Percentiles rank a stretch among this genome's conserved stretches.
phyloP scores from a whole-genome alignment of 805 yeast genomes.

The Pichia gijzeniarum region DNA sequence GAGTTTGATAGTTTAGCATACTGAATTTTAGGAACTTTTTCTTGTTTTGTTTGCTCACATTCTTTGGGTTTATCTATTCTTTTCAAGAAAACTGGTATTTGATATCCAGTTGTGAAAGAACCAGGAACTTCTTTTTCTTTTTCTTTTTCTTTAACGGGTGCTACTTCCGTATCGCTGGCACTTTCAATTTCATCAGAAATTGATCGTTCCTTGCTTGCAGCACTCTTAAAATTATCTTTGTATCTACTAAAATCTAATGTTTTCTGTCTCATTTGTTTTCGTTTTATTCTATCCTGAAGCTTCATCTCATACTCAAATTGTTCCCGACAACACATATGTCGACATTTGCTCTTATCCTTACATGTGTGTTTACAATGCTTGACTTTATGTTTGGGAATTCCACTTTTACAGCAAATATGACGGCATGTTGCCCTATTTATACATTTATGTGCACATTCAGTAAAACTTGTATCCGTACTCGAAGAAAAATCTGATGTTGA shows the following conservation, averaged over 20 bases:
- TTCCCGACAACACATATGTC: slow-evolving; percentile 29
- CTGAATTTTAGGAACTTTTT: neutral
- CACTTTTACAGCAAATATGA: slow-evolving; percentile 44
- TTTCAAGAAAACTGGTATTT: slow-evolving; percentile 4
- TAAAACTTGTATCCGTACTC: slow-evolving; percentile 5
- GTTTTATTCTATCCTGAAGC: neutral
- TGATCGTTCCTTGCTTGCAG: neutral
- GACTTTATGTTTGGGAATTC: slow-evolving; percentile 18
- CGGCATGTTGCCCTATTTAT: slow-evolving; percentile 35
- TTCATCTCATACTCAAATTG: slow-evolving; percentile 7
- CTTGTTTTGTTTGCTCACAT: neutral
- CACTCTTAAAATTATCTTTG: neutral
- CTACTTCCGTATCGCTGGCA: neutral
- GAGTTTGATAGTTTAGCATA: neutral
- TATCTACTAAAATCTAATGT: slow-evolving; percentile 2
- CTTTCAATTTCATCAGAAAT: neutral
- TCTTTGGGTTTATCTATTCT: neutral
- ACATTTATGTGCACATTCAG: slow-evolving; percentile 38
- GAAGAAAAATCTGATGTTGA: neutral
- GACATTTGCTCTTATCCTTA: slow-evolving; percentile 34
- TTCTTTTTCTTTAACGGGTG: neutral
- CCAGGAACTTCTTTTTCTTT: no score
- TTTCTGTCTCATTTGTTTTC: neutral
- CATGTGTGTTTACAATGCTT: slow-evolving; percentile 36
- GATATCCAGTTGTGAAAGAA: neutral